These are phyloP conservation scores for Eragrostis curvula DNA, from an alignment of 176 grass and related monocot species.

Conservation along the genomic window DNA sequence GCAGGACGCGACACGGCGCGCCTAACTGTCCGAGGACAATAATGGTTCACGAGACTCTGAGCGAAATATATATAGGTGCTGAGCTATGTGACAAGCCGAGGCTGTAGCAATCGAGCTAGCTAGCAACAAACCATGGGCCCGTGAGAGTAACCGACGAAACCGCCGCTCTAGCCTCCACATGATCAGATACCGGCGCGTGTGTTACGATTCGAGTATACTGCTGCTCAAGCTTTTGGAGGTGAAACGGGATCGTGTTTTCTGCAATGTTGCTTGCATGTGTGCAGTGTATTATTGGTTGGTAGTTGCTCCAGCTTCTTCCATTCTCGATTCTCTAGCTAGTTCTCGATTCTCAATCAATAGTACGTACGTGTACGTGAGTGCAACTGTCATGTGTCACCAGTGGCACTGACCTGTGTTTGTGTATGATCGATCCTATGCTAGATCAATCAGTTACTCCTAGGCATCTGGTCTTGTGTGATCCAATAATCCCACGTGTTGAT, in stretches of 20 bases:
- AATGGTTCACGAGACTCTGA: not conserved
- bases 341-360: not conserved
- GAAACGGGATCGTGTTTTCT: not conserved
- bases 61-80: not conserved
- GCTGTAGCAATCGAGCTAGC: not conserved
- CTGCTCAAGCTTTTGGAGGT: not conserved
- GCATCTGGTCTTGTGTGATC: not conserved
- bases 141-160: constrained; percentile 41
- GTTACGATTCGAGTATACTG: not conserved
- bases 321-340: not conserved
- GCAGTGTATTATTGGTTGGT: not conserved
- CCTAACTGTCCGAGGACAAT: constrained; percentile 33
- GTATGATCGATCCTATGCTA: not conserved
- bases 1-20: not conserved
- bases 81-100: too few species aligned
- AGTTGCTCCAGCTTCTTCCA: not conserved
- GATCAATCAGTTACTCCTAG: not conserved
- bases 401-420: not conserved
- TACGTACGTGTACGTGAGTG: not conserved
- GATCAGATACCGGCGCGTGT: not conserved
- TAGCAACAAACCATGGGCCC: constrained; percentile 1
- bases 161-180: not conserved
- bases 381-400: not conserved
- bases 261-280: not conserved
- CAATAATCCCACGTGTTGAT: not conserved